Evolutionary conservation across 1,284 basidiomycete species (phyloP), one percentile per base, ranked within the genome.

Genomic region (Malassezia yamatoensis): DNA sequence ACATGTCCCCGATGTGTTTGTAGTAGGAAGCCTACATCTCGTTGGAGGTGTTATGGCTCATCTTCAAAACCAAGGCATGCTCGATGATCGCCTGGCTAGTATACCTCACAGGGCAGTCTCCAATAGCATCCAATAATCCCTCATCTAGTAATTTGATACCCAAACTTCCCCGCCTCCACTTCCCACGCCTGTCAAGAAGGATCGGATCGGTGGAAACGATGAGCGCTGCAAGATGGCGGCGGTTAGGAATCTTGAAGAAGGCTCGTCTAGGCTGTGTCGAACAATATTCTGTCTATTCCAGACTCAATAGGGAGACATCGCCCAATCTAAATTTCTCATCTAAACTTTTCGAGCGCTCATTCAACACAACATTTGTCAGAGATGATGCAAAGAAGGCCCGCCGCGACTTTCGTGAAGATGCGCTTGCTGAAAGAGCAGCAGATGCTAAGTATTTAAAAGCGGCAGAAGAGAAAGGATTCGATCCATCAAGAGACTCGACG

Each of bases 11-110:
- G 79, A 86, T 59, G 83, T 90, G 13, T 79, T 98, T 21, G 90
- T 94, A 1, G 82, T 88, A 1, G 94, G 94, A 3, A 96, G 90
- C 76, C 76, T 99, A 64, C 91, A 94, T 77, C 81, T 99, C 13
- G 85, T 98, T 6, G 94, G 94, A 20, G 94, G 94, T 2, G 80
- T 93, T 9, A 88, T 98, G 68, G 90, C 67, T 3, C 72, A 74
- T 39, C 46, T 74, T 49, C 62, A 68, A 38, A 58, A 66, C 16
- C 53, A 56, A 29, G 63, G 61, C 15, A 49, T 51, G 43, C 53
- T 73, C 33, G 69, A 73, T 40, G 61, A 70, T 5, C 53, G 53
- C n/a, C 62, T 72, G 47, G 21, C 24, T 10, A 45, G 43, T 18
- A 5, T 11, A 16, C 9, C 7, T 41, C 10, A 16, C 9, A 41